phyloP scores from a whole-genome alignment of 371 early-diverging fungal genomes.

The Quaeritorhiza haematococci region DNA sequence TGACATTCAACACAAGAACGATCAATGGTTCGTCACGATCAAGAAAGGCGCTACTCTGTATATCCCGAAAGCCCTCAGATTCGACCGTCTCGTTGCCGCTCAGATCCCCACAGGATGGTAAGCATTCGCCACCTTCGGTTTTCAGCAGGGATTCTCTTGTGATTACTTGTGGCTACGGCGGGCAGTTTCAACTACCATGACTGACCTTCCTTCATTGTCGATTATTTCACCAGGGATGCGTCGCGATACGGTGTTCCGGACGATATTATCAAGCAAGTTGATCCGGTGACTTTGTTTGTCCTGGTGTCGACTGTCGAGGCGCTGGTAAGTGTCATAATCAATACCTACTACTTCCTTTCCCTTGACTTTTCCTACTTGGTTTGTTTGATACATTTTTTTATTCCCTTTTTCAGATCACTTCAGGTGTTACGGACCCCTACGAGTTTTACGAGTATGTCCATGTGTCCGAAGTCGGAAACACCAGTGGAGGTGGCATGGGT shows the following conservation, averaged over 20 bases:
- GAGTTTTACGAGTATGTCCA: constrained; percentile 96
- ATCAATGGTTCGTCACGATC: constrained; percentile 74
- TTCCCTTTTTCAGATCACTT: too few relatives aligned
- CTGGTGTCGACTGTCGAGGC: constrained; percentile 92
- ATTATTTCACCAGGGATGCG: too few relatives aligned
- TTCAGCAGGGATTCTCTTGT: background rate
- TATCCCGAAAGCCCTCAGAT: constrained; percentile 91
- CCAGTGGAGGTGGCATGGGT: constrained; percentile 89
- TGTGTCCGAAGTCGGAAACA: constrained; percentile 90
- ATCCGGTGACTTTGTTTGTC: constrained; percentile 81
- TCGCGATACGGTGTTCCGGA: constrained; percentile 91
- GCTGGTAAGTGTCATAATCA: too few relatives aligned
- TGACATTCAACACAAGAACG: constrained; percentile 76
- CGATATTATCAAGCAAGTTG: constrained; percentile 88
- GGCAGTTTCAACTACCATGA: too few relatives aligned
- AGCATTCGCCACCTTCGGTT: background rate
- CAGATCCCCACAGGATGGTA: constrained; percentile 96
- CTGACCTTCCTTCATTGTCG: too few relatives aligned
- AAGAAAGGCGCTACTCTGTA: constrained; percentile 83
- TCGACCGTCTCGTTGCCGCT: constrained; percentile 91
- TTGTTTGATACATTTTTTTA: too few relatives aligned
- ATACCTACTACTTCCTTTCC: too few relatives aligned
- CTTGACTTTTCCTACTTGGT: too few relatives aligned
- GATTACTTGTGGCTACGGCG: background rate
- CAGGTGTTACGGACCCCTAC: constrained; percentile 95